Evolutionary conservation across 345 rosid species (phyloP), one percentile per base, ranked within the genome.

Genomic region (Salix purpurea): DNA sequence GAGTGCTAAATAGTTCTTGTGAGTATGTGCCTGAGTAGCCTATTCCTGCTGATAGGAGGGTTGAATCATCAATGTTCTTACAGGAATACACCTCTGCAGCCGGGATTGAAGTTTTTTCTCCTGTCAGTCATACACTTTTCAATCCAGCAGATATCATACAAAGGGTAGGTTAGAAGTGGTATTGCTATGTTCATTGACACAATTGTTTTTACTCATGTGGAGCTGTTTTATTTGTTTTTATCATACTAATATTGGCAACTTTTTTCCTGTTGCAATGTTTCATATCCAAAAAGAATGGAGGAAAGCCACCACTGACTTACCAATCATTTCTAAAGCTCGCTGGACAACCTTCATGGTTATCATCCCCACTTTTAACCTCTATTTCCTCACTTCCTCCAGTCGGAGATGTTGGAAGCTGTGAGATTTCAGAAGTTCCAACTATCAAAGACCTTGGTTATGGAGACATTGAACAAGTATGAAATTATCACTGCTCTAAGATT

Each of bases 261-360:
- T 23, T 60, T 60, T 58, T 23, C 21, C 24, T 60, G 6, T 23
- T 60, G 65, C 52, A 24, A 60, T 60, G 65, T 12, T 23, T 23
- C 28, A 7, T 21, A 56, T 21, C 48, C 54, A 54, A 1, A 19
- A 73, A 95, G 99, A 92, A 95, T 72, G 94, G 94, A 72, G 99
- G 99, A 77, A 91, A 75, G 83, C 88, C 97, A 18, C 97, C 97
- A 18, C 30, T 88, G 88, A 95, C 83, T 80, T 93, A 90, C 77
- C 97, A 90, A 37, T 89, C 99, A 34, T 95, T 95, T 84, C 71
- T 95, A 69, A 95, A 95, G 94, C 83, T 95, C 50, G 93, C 96
- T 30, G 99, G 97, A 34, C 84, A 90, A 82, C 99, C 99, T 4
- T 77, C 86, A 60, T 91, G 97, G 92, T 85, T 77, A 32, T 83